These are phyloP conservation scores for Cryptosporidium ubiquitum DNA, from an alignment of 169 alveolate species.

Conservation along the genomic window DNA sequence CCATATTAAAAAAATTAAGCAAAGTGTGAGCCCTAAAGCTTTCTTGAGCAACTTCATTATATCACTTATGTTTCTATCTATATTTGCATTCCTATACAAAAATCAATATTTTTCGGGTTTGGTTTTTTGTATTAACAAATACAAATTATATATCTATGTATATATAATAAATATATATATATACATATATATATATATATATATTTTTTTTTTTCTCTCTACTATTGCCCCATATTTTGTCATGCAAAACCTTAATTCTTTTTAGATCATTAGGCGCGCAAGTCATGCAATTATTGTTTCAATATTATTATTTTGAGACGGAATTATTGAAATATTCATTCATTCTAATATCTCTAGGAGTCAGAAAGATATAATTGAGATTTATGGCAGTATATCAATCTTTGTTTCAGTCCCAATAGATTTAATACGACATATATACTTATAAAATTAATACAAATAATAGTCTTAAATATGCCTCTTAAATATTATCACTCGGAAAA, in stretches of 20 bases:
- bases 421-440: not conserved
- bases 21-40: not conserved
- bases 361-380: not conserved
- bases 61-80: not conserved
- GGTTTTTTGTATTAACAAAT: not conserved
- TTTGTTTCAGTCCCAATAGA: not conserved
- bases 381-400: too few species aligned
- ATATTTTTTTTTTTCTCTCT: not conserved
- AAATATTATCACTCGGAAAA: slow-evolving; percentile 7
- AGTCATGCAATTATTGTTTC: not conserved
- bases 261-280: slow-evolving; percentile 69
- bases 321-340: not conserved
- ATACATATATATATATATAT: too few species aligned
- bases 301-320: not conserved
- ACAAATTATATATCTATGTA: not conserved
- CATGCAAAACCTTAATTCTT: slow-evolving; percentile 43
- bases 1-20: not conserved
- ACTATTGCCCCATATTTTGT: slow-evolving; percentile 4
- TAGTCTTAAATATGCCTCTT: not conserved
- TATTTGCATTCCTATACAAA: not conserved
- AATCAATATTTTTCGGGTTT: not conserved
- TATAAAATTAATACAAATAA: not conserved
- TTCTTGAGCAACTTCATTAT: slow-evolving; percentile 1
- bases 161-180: not conserved
- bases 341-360: not conserved